Percentiles rank a stretch among this genome's conserved stretches.
These are phyloP conservation scores for Kazachstania viticola DNA, from an alignment of 805 yeast species.

Conservation along the genomic window DNA sequence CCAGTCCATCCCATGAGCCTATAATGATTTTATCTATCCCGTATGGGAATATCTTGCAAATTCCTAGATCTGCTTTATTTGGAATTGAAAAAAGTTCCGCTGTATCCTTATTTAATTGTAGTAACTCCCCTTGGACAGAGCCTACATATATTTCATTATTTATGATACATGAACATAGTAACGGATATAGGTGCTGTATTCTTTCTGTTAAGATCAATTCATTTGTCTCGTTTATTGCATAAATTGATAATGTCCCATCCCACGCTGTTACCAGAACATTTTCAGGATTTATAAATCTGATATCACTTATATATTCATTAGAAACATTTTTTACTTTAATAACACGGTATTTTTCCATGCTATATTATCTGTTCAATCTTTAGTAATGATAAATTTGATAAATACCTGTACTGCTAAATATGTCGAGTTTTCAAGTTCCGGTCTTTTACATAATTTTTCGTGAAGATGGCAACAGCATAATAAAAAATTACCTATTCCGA, in stretches of 20 bases:
- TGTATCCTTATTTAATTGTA: constrained; percentile 41
- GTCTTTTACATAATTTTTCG: too few species aligned
- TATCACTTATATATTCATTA: constrained; percentile 20
- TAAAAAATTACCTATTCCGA: too few species aligned
- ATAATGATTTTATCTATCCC: constrained; percentile 30
- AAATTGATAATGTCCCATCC: constrained; percentile 42
- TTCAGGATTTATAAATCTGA: constrained; percentile 14
- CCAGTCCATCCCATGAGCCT: constrained; percentile 51
- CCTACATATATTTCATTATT: constrained; percentile 33
- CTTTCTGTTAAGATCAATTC: constrained; percentile 5
- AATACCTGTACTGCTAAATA: too few species aligned
- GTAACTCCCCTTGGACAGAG: constrained; percentile 42
- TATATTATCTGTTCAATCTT: too few species aligned
- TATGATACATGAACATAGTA: constrained; percentile 10
- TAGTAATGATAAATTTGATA: too few species aligned
- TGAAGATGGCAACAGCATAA: too few species aligned
- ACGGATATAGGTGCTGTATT: constrained; percentile 6
- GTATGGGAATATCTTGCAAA: constrained; percentile 19
- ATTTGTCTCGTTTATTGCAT: constrained; percentile 8
- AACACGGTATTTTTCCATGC: too few species aligned
- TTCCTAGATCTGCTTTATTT: constrained; percentile 31
- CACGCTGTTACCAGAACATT: constrained; percentile 43
- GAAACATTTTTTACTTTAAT: too few species aligned
- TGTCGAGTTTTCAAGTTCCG: too few species aligned
- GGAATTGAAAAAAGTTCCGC: constrained; percentile 16